Percentiles rank a stretch among this genome's conserved stretches.
Conservation (phyloP, 148 eudicot species). For the Camellia sinensis region DNA sequence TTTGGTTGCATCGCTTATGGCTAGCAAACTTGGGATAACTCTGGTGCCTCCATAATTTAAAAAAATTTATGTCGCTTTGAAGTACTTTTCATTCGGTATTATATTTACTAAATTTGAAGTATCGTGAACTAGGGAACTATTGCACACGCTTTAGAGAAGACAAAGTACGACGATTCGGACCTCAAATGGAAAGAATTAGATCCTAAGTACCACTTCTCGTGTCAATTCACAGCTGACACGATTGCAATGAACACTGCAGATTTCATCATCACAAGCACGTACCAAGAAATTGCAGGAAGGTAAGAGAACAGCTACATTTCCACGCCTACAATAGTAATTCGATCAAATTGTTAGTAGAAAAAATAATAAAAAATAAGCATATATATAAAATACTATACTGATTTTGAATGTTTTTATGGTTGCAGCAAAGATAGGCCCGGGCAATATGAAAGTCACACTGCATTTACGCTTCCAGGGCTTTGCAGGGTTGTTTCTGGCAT, state of each 20-base stretch:
- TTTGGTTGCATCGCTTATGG: slow-evolving; percentile 88
- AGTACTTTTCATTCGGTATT: neutral
- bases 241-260: slow-evolving; percentile 94
- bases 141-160: slow-evolving; percentile 97
- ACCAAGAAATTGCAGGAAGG: slow-evolving; percentile 99
- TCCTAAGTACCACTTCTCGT: slow-evolving; percentile 83
- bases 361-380: neutral
- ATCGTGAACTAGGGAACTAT: slow-evolving; percentile 61
- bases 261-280: slow-evolving; percentile 94
- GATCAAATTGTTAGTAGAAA: neutral
- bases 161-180: slow-evolving; percentile 96
- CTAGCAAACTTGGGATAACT: slow-evolving; percentile 82
- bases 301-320: slow-evolving; percentile 17
- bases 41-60: slow-evolving; percentile 31
- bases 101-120: neutral
- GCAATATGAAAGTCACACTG: slow-evolving; percentile 83
- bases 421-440: slow-evolving; percentile 96
- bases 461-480: slow-evolving; percentile 83
- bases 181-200: slow-evolving; percentile 82
- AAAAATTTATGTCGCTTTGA: neutral
- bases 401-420: slow-evolving; percentile 8
- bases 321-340: too few relatives aligned
- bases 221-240: slow-evolving; percentile 90
- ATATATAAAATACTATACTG: neutral
- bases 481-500: slow-evolving; percentile 87